Conservation (phyloP, 2,329 filamentous ascomycete genomes). For the Xylariaceae sp. region DNA sequence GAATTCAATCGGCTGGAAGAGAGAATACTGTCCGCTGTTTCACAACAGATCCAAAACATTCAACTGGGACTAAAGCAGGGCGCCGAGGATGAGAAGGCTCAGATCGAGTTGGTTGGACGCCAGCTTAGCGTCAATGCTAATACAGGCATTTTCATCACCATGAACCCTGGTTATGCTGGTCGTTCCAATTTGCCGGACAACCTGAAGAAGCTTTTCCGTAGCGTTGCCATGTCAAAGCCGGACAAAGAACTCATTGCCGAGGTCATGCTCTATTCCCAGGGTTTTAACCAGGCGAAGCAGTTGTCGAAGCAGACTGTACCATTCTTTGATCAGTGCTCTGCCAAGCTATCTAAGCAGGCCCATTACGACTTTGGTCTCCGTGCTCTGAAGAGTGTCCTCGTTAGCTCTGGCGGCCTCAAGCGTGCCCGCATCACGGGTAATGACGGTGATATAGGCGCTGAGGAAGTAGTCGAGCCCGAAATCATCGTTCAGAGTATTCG, state of each 20-base stretch:
- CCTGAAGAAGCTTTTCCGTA: conserved; percentile 98
- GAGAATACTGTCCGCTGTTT: conserved; percentile 95
- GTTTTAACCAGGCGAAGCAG: conserved; percentile 93
- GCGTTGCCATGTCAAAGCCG: conserved; percentile 98
- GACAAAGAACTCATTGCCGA: conserved; percentile 99
- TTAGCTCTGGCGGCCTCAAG: conserved; percentile 96
- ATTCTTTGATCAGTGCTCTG: conserved; percentile 92
- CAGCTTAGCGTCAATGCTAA: conserved; percentile 88
- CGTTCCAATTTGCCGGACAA: conserved; percentile 98
- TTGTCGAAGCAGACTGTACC: conserved; percentile 95
- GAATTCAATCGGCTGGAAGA: conserved; percentile 99
- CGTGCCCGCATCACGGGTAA: conserved; percentile 71
- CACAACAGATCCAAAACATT: conserved; percentile 99
- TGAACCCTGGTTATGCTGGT: conserved; percentile 99
- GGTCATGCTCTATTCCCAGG: conserved; percentile 99
- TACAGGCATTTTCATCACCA: conserved; percentile 99
- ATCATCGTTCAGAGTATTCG: conserved; percentile 98
- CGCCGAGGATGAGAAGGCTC: conserved; percentile 76
- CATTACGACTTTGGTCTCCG: conserved; percentile 99
- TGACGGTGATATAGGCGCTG: conserved; percentile 61
- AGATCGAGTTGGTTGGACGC: conserved; percentile 93
- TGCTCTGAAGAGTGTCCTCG: conserved; percentile 96
- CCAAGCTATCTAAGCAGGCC: conserved; percentile 86
- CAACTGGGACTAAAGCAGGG: conserved; percentile 91
- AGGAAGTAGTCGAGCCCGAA: conserved; percentile 84